Evolutionary conservation across 495 filamentous ascomycete species (phyloP), one percentile per base, ranked within the genome.

Genomic region (Hypoxylon trugodes): DNA sequence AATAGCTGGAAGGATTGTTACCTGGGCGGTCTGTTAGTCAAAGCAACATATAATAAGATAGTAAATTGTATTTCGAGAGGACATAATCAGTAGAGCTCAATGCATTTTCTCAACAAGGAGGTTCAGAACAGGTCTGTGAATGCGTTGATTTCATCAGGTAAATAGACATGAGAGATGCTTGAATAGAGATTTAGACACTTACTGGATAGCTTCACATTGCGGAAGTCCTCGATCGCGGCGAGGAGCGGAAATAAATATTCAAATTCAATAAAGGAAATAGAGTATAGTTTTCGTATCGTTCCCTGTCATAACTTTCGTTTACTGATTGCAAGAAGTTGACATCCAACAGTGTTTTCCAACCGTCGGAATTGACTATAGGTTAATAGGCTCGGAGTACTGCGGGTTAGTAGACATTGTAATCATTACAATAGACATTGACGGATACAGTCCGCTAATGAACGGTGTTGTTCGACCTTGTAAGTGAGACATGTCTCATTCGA

Each of bases 81-180:
- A 26, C 46, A 53, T 43, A 40, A 70, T 78, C 74, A 80, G 75
- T 53, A 70, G 66, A 76, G 67, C 51, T 70, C 55, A 68, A 77
- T 62, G 78, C 78, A 71, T 74, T 71, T 65, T 76, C 72, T 82
- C 81, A 74, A 80, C 81, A 83, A 61, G 59, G 38, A 40, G 10
- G 22, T 81, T 84, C 79, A 81, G 81, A 84, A 83, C 81, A 84
- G 81, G 81, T 83, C 81, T 84, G 81, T 82, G 77, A 82, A 64
- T 77, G 75, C 74, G 74, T 76, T 64, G 45, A 57, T 77, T 73
- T 82, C 78, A 82, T 82, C 79, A 82, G 73, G 35, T 65, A 47
- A 53, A 51, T 7, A 45, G 10, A 8, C 9, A n/a, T 36, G 4
- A 32, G n/a, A 41, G 40, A 53, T 19, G 30, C 4, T 45, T 24